Evolutionary conservation across 768 basidiomycete genomes (phyloP), one percentile per base, ranked within the genome.

Genomic region (Mycena kentingensis): DNA sequence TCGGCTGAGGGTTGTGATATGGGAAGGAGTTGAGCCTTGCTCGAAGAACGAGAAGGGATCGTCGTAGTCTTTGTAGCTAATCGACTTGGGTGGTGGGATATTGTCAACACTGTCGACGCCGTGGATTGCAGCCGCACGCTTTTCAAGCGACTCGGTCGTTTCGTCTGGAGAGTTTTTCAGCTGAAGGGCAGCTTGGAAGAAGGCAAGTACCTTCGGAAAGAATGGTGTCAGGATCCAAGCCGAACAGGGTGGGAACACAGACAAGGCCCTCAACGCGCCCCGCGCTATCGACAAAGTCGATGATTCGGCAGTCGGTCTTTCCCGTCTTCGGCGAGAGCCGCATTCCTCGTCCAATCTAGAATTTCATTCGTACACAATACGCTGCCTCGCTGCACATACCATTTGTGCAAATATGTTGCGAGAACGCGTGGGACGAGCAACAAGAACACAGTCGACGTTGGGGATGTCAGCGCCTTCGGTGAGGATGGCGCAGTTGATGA

Each of bases 401-500:
- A 98, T 97, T 63, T 98, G 95, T 16, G 90, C 83, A 63, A 94
- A 93, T 11, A 96, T 69, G 65, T 96, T 98, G 28, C 84, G 78
- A 12, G 93, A 96, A 22, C 88, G 80, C 2, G 95, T 98, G 16
- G 95, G 95, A 18, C 92, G 78, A 15, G 90, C 93, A 18, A 98
- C 73, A 28, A 98, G 67, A 8, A 98, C 80, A 56, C 94, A 97
- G 62, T 98, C 95, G 49, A 97, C 88, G 54, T 90, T 91, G 2
- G 95, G 95, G 46, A 98, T 92, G 72, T 98, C 95, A 18, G 93
- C 84, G 3, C 94, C 94, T 73, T 97, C 94, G 1, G 93, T 96
- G 57, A 97, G 74, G 42, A 97, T 88, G 19, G 92, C 87, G 63
- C 94, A 98, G 63, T 98, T 98, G 39, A 98, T 70, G 24, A 98